Evolutionary conservation across 2,329 filamentous ascomycete species (phyloP).

Genomic region (Sclerotinia trifoliorum): DNA sequence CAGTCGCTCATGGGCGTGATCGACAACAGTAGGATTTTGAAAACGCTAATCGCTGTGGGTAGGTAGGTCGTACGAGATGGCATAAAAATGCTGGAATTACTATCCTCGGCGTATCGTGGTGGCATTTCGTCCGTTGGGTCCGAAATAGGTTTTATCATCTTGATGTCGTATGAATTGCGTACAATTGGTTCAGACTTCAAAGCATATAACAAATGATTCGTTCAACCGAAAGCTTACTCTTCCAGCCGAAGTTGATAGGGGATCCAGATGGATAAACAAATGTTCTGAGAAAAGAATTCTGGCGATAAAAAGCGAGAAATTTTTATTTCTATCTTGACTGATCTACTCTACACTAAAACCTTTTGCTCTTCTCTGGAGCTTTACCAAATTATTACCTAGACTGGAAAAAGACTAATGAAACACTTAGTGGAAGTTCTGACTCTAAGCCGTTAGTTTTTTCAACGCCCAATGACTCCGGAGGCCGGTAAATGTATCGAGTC

Average conservation of each 20-base stretch:
- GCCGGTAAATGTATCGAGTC: background rate
- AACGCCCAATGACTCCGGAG: background rate
- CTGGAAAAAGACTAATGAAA: background rate
- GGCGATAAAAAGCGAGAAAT: background rate
- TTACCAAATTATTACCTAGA: background rate
- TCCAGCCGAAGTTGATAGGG: background rate
- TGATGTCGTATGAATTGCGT: background rate
- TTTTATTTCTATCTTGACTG: background rate
- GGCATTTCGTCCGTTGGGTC: background rate
- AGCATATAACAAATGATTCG: background rate
- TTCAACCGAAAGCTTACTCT: background rate
- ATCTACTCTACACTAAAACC: background rate
- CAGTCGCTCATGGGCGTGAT: constrained; percentile 5
- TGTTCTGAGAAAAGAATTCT: background rate
- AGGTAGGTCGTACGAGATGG: constrained; percentile 11
- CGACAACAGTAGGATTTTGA: background rate
- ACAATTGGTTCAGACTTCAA: background rate
- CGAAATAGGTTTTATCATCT: background rate
- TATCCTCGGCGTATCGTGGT: background rate
- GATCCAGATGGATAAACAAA: background rate
- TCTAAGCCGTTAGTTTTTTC: background rate
- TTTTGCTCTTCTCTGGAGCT: background rate
- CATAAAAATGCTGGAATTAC: constrained; percentile 14
- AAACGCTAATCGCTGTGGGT: constrained; percentile 6
- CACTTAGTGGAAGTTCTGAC: background rate